Percentiles rank a stretch among this genome's conserved stretches.
phyloP scores from a whole-genome alignment of 2,329 filamentous ascomycete species.

The Cercospora canescens region DNA sequence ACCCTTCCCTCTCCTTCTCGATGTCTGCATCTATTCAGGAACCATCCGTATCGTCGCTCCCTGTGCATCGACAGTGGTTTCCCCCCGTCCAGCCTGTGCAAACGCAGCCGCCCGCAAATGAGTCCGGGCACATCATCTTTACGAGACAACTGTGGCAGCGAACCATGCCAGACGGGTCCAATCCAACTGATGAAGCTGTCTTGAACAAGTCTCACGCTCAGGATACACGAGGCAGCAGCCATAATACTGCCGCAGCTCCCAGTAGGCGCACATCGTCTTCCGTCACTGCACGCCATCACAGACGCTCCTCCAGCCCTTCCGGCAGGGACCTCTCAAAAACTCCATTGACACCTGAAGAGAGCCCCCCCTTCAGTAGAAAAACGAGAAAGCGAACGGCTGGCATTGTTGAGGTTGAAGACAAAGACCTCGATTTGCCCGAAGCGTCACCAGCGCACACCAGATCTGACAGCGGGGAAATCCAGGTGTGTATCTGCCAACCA shows the following conservation, averaged over 20 bases:
- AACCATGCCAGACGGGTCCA: constrained; percentile 35
- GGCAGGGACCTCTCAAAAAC: constrained; percentile 29
- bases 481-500: constrained; percentile 69
- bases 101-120: constrained; percentile 30
- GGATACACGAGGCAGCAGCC: constrained; percentile 22
- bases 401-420: constrained; percentile 35
- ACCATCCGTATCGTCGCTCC: constrained; percentile 22
- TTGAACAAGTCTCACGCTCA: constrained; percentile 36
- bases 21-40: constrained; percentile 33
- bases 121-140: constrained; percentile 35
- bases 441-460: constrained; percentile 31
- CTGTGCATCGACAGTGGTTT: constrained; percentile 18
- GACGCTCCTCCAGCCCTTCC: constrained; percentile 32
- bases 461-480: constrained; percentile 43
- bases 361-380: constrained; percentile 33
- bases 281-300: constrained; percentile 32
- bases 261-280: constrained; percentile 33
- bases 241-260: constrained; percentile 25
- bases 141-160: constrained; percentile 41
- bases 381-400: constrained; percentile 36
- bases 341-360: constrained; percentile 40
- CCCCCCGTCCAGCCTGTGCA: constrained; percentile 20
- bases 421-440: constrained; percentile 27
- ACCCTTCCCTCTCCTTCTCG: constrained; percentile 32
- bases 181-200: constrained; percentile 30